phyloP scores from a whole-genome alignment of 2,329 filamentous ascomycete genomes.

The Cordyceps fumosorosea region DNA sequence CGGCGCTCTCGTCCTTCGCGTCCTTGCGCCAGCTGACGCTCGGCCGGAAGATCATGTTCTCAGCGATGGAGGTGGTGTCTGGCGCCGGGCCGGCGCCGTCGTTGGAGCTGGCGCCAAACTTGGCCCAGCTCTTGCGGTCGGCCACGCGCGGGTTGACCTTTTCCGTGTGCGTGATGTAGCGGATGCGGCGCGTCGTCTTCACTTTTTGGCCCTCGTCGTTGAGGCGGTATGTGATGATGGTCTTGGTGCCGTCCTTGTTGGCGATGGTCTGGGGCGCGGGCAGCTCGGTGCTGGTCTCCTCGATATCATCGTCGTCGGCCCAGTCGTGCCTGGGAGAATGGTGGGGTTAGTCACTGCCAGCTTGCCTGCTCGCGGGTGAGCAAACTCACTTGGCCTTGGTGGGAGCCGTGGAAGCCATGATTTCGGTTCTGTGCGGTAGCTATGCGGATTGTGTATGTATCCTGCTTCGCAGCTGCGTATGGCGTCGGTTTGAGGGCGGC shows the following conservation, averaged over 20 bases:
- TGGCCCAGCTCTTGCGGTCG: constrained; percentile 85
- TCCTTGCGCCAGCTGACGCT: constrained; percentile 90
- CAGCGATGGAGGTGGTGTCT: constrained; percentile 88
- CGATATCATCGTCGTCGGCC: constrained; percentile 92
- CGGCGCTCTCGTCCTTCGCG: constrained; percentile 72
- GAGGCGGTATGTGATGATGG: constrained; percentile 80
- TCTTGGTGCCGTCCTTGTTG: constrained; percentile 99
- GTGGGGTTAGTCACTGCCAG: constrained; percentile 29
- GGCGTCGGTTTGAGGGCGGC: constrained; percentile 19
- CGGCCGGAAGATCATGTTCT: constrained; percentile 97
- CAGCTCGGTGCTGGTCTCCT: constrained; percentile 62
- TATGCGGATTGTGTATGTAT: constrained; percentile 9
- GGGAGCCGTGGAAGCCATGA: constrained; percentile 33
- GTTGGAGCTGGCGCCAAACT: constrained; percentile 87
- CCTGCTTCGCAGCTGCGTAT: constrained; percentile 11
- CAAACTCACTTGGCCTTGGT: constrained; percentile 35
- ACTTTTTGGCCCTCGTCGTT: constrained; percentile 94
- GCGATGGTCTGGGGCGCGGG: constrained; percentile 82
- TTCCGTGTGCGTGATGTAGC: constrained; percentile 84
- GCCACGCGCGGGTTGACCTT: constrained; percentile 95
- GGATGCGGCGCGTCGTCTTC: constrained; percentile 94
- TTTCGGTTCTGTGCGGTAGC: constrained; percentile 16
- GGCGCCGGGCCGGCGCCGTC: constrained; percentile 74
- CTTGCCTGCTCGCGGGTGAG: constrained; percentile 14
- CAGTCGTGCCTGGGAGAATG: constrained; percentile 61